Conservation (phyloP, 305 asterid genomes). For the Fraxinus ornus region DNA sequence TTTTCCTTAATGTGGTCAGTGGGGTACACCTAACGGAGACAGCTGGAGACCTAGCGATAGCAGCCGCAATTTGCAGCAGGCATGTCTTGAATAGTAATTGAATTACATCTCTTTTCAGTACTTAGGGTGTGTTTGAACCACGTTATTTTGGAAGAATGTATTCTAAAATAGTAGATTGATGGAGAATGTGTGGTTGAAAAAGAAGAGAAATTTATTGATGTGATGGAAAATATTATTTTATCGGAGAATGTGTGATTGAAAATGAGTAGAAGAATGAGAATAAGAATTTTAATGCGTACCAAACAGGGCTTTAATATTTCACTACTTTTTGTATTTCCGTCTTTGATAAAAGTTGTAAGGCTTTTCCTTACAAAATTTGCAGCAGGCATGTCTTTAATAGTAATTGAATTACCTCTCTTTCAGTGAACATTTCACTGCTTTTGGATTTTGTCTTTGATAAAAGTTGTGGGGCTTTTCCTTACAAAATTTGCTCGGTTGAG, state of each 20-base stretch:
- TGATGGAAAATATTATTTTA: too few relatives aligned
- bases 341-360: not conserved
- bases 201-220: too few relatives aligned
- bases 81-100: conserved; percentile 27
- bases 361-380: conserved; percentile 30
- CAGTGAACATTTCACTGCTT: not conserved
- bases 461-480: not conserved
- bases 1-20: conserved; percentile 79
- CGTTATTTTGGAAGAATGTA: too few relatives aligned
- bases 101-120: not conserved
- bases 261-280: too few relatives aligned
- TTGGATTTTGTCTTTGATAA: not conserved
- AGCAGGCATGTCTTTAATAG: conserved; percentile 65
- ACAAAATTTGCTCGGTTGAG: not conserved
- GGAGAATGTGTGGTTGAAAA: too few relatives aligned
- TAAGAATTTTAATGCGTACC: too few relatives aligned
- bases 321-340: not conserved
- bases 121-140: not conserved
- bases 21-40: conserved; percentile 75
- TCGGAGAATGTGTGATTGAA: too few relatives aligned
- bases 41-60: conserved; percentile 93
- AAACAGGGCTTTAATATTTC: not conserved
- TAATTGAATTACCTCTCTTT: conserved; percentile 1
- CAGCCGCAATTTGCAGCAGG: conserved; percentile 99
- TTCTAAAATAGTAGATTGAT: too few relatives aligned